Evolutionary conservation across 2,329 filamentous ascomycete species (phyloP).

Genomic region (Botryotinia calthae): DNA sequence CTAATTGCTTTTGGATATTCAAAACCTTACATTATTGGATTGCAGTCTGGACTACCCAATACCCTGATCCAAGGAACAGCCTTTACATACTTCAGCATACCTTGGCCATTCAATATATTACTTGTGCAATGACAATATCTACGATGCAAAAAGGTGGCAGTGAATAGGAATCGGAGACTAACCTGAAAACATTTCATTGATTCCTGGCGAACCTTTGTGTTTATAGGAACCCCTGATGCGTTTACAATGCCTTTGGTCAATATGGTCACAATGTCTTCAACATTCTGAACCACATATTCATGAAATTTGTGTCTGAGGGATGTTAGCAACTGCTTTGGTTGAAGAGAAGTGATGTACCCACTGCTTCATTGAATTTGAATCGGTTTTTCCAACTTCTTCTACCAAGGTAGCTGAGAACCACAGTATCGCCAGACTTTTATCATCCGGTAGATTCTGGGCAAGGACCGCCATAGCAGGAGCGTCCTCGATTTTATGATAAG

Average conservation of each 20-base stretch:
- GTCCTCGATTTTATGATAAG: constrained; percentile 49
- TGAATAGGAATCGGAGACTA: constrained; percentile 22
- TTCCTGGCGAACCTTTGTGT: constrained; percentile 50
- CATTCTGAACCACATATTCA: constrained; percentile 51
- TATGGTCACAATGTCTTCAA: constrained; percentile 49
- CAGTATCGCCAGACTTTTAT: constrained; percentile 55
- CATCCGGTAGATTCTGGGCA: constrained; percentile 46
- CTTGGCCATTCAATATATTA: not conserved
- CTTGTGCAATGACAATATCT: not conserved
- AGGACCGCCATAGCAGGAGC: constrained; percentile 46
- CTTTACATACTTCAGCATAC: constrained; percentile 7
- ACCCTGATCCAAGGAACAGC: not conserved
- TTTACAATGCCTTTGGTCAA: constrained; percentile 44
- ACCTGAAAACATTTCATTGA: constrained; percentile 62
- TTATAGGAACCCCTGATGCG: constrained; percentile 41
- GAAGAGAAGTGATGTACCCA: constrained; percentile 37
- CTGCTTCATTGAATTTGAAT: constrained; percentile 59
- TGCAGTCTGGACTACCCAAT: too few species aligned
- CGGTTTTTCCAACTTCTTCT: constrained; percentile 66
- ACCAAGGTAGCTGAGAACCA: constrained; percentile 65
- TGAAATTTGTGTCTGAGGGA: constrained; percentile 45
- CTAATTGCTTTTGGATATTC: too few species aligned
- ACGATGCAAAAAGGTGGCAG: not conserved
- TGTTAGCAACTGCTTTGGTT: constrained; percentile 19
- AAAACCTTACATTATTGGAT: too few species aligned